phyloP scores from a whole-genome alignment of 371 early-diverging fungal species.

The Lichtheimia corymbifera region DNA sequence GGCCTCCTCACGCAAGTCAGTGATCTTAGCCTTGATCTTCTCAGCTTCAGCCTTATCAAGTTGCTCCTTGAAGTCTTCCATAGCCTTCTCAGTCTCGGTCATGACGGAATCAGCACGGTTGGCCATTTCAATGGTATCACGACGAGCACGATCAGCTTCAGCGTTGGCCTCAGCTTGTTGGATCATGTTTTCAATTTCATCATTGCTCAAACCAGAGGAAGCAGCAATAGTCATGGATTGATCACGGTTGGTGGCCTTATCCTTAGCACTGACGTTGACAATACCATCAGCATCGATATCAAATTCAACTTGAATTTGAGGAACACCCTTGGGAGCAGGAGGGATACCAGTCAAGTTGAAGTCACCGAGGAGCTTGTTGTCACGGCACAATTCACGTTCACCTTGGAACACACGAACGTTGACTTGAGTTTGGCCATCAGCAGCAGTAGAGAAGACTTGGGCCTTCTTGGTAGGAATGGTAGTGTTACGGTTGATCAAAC shows the following conservation, averaged over 20 bases:
- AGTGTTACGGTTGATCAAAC: conserved; percentile 97
- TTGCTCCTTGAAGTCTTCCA: conserved; percentile 93
- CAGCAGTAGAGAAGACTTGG: conserved; percentile 99
- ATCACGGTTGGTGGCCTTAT: conserved; percentile 94
- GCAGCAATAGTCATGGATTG: conserved; percentile 97
- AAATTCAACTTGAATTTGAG: conserved; percentile 95
- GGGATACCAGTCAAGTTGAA: conserved; percentile 91
- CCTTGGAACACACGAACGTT: conserved; percentile 99
- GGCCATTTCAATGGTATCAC: conserved; percentile 91
- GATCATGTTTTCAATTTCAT: conserved; percentile 98
- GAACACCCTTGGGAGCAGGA: conserved; percentile 92
- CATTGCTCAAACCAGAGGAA: conserved; percentile 93
- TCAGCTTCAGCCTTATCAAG: conserved; percentile 79
- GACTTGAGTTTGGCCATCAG: conserved; percentile 98
- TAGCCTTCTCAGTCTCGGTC: conserved; percentile 91
- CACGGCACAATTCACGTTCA: conserved; percentile 95
- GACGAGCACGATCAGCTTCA: conserved; percentile 90
- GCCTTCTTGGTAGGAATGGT: conserved; percentile 99
- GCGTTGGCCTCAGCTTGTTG: conserved; percentile 89
- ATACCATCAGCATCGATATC: conserved; percentile 99
- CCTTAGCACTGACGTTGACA: conserved; percentile 97
- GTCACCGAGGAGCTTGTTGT: conserved; percentile 98
- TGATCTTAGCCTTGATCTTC: conserved; percentile 81
- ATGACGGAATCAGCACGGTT: conserved; percentile 93
- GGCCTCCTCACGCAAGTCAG: conserved; percentile 70